Evolutionary conservation across 352 stramenopile species (phyloP), one percentile per base, ranked within the genome.

Genomic region (Elongisporangium anandrum): DNA sequence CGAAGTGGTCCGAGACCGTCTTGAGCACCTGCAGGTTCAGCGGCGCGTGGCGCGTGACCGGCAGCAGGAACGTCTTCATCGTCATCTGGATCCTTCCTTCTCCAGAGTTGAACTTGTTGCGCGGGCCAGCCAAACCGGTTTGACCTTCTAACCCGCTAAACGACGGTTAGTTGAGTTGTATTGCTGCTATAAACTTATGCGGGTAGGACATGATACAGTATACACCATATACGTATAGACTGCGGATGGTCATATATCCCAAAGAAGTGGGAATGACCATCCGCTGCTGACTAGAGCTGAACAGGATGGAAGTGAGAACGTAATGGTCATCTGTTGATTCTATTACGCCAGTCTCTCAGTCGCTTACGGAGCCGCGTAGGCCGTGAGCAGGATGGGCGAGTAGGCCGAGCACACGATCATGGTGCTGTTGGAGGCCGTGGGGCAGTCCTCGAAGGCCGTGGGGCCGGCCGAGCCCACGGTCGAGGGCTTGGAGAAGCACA

Each of bases 401-500:
- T 15, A 2, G 29, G 29, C 29, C 5, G 29, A 41, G 29, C 29
- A 41, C 29, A 15, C 9, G 29, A 41, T 41, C 29, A 41, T 41
- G 29, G 29, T 41, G 9, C 29, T 15, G 9, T 41, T 41, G 29
- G 29, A 15, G 9, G 29, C 29, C 5, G 29, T 2, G 9, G 29
- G 29, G 9, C 29, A 41, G 29, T 41, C 29, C 29, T 41, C 29
- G 29, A 41, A 41, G 29, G 29, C 29, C 29, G 29, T 41, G 29
- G 29, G 29, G 29, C 29, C 29, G 29, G 29, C 29, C 29, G 29
- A 41, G 29, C 9, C 9, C 29, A 41, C 29, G 29, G 29, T 41
- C 29, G 29, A 41, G 29, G 69, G 65, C 52, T 77, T 73, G 21
- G 48, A 51, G 50, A 73, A 84, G 57, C 75, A 84, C 29, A 70